A percentile compares a stretch with the other conserved stretches of the same genome.
phyloP scores from a whole-genome alignment of 768 basidiomycete species.

The Boletellus emodensis region DNA sequence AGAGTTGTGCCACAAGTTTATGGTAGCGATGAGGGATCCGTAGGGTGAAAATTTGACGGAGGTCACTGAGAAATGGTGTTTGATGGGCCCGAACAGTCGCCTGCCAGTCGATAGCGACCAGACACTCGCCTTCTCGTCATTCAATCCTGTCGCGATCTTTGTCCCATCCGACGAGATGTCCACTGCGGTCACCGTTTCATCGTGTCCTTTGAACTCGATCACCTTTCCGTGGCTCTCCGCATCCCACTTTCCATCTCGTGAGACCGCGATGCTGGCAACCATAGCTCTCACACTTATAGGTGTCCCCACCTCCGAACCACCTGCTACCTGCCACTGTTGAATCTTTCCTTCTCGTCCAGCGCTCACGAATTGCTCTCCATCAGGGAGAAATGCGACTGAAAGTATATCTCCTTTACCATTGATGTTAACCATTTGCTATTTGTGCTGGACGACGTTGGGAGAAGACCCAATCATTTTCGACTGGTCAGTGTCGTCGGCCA shows the following conservation, averaged over 20 bases:
- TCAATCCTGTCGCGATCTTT: conserved; percentile 1
- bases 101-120: conserved; percentile 4
- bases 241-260: neutral
- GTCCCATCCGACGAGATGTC: conserved; percentile 14
- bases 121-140: neutral
- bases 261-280: no score
- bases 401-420: neutral
- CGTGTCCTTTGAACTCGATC: neutral
- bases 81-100: conserved; percentile 2
- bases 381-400: neutral
- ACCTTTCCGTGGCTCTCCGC: neutral
- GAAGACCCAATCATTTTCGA: no score
- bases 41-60: neutral
- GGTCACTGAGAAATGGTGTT: no score
- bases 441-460: no score
- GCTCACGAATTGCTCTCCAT: neutral
- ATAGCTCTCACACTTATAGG: neutral
- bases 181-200: neutral
- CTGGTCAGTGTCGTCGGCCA: no score
- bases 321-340: neutral
- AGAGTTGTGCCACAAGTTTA: neutral
- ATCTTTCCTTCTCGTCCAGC: neutral
- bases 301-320: neutral
- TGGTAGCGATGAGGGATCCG: neutral
- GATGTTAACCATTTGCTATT: neutral